Base-by-base conservation (phyloP, 257 asterid genomes). In the Jacaranda copaia region DNA sequence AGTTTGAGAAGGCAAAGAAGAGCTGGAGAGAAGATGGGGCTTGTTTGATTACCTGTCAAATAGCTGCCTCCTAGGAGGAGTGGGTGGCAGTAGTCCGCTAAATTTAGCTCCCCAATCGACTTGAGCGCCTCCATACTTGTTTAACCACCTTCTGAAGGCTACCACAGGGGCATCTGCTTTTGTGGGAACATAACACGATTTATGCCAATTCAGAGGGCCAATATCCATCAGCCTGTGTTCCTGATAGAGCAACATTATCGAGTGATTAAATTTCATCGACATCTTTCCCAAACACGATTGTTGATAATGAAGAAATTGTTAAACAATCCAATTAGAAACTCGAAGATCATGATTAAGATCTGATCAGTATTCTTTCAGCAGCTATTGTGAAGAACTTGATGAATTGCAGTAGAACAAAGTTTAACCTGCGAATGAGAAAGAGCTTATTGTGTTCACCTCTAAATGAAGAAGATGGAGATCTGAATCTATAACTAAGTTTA, bases 401-500 rank as follows among this genome's bases (percentile, higher is more conserved):
- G 32, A 25, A 25, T 25, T 25, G 32, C 32, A 25, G 32, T 2
- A 38, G 36, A 53, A 71, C 49, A 71, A 25, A 53, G 3, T 10
- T 15, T 32, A 55, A 52, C n/a, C 16, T 4, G 35, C 32, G 32
- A 25, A 25, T 2, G 2, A 49, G 32, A 57, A 68, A 16, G 35
- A 66, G 52, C 58, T 25, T 39, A 65, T 71, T 15, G 32, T 25
- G 32, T 25, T 68, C 77, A 91, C 98, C 97, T 93, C 96, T 52
- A 88, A 80, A 39, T 91, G 98, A 64, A 93, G 98, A 80, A 93
- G 98, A 84, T 88, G 81, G 70, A 91, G 88, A 89, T 93, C 98
- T 2, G 97, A 93, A 81, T 93, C 98, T 16, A 93, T 77, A 79
- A 93, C 85, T 68, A 93, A 70, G 90, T 93, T 93, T 80, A 89